A percentile compares a stretch with the other conserved stretches of the same genome.
Conservation (phyloP, 2,329 filamentous ascomycete species). For the Fusarium napiforme region DNA sequence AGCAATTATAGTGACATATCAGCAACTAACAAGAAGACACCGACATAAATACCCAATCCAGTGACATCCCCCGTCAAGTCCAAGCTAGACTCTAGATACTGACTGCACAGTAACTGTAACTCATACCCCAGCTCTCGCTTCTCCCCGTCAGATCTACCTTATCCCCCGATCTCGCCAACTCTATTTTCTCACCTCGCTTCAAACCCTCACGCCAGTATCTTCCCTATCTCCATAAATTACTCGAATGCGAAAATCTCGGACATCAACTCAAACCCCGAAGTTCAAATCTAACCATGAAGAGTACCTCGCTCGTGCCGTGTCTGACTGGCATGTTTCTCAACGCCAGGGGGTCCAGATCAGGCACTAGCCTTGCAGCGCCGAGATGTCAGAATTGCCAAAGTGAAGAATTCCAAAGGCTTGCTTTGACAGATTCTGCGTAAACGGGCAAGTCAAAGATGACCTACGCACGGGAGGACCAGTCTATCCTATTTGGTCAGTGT, state of each 20-base stretch:
- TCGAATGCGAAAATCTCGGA: background rate
- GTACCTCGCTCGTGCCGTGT: background rate
- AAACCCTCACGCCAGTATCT: background rate
- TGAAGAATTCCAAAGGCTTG: background rate
- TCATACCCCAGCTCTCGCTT: slow-evolving; percentile 1
- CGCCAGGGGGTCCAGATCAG: slow-evolving; percentile 1
- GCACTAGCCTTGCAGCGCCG: background rate
- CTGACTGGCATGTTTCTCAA: slow-evolving; percentile 2
- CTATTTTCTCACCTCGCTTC: background rate
- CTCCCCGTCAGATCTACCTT: background rate
- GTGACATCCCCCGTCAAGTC: background rate
- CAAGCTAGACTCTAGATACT: background rate
- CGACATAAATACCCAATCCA: background rate
- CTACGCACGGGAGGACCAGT: background rate
- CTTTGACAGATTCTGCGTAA: background rate
- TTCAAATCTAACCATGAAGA: background rate
- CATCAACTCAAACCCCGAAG: too few species aligned
- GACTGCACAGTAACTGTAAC: background rate
- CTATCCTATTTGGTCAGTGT: background rate
- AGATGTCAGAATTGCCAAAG: background rate
- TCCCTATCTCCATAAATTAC: background rate
- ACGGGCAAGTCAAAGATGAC: background rate
- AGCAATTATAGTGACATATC: background rate
- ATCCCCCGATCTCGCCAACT: slow-evolving; percentile 3
- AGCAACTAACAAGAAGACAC: background rate